phyloP scores from a whole-genome alignment of 306 rosid genomes.

The Malus sylvestris region DNA sequence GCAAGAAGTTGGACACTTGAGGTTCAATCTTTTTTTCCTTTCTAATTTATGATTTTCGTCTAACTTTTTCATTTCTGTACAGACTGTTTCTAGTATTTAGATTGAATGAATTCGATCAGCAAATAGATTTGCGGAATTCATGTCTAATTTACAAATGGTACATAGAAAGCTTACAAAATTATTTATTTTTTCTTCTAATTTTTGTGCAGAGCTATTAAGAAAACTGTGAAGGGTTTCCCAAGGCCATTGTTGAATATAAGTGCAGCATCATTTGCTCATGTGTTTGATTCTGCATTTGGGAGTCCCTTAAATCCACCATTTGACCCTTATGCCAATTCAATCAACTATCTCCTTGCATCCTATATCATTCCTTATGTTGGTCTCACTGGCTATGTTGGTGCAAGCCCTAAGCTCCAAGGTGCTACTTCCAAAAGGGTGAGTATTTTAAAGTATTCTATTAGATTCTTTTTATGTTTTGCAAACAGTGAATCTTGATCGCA shows the following conservation, averaged over 20 bases:
- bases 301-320: conserved; percentile 45
- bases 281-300: conserved; percentile 50
- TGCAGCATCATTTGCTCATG: conserved; percentile 35
- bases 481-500: too few relatives aligned
- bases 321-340: conserved; percentile 48
- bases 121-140: too few relatives aligned
- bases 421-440: conserved; percentile 36
- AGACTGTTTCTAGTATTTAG: too few relatives aligned
- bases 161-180: too few relatives aligned
- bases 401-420: conserved; percentile 41
- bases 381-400: conserved; percentile 79
- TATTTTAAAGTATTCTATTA: too few relatives aligned
- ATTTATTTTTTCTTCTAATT: too few relatives aligned
- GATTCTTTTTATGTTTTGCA: too few relatives aligned
- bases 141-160: too few relatives aligned
- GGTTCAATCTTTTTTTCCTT: conserved; percentile 20
- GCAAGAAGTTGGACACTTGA: conserved; percentile 70
- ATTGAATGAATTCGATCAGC: too few relatives aligned
- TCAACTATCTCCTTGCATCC: conserved; percentile 68
- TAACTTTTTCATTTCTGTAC: too few relatives aligned
- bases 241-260: conserved; percentile 70
- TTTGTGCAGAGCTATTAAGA: conserved; percentile 52
- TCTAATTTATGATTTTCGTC: neutral
- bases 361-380: conserved; percentile 76
- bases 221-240: conserved; percentile 51